Conservation (phyloP, 2,329 filamentous ascomycete genomes). For the Monosporascus sp. region DNA sequence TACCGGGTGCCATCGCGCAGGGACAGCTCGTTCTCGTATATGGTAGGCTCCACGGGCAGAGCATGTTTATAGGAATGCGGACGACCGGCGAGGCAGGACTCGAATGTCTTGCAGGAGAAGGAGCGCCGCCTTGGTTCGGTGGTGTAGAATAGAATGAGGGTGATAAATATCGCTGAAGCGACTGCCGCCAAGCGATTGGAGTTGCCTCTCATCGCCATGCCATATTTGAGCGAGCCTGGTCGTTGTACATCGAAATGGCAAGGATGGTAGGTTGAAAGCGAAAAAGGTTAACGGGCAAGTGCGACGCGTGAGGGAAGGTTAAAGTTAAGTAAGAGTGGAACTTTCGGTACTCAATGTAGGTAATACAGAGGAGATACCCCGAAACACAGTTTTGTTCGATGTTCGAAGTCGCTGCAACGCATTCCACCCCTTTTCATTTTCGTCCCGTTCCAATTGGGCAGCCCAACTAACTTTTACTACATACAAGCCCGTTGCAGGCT, state of each 20-base stretch:
- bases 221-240: slow-evolving; percentile 4
- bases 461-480: too few relatives aligned
- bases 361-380: too few relatives aligned
- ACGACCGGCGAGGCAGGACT: slow-evolving; percentile 16
- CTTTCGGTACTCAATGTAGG: too few relatives aligned
- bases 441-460: too few relatives aligned
- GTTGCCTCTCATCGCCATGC: slow-evolving; percentile 11
- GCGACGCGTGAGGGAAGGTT: too few relatives aligned
- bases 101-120: slow-evolving; percentile 23
- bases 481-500: too few relatives aligned
- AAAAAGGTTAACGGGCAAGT: too few relatives aligned
- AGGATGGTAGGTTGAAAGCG: not conserved
- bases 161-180: slow-evolving; percentile 10
- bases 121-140: slow-evolving; percentile 20
- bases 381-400: too few relatives aligned
- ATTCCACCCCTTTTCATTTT: too few relatives aligned
- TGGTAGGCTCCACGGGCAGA: slow-evolving; percentile 10
- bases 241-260: not conserved
- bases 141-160: slow-evolving; percentile 20
- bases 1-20: slow-evolving; percentile 19
- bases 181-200: slow-evolving; percentile 11
- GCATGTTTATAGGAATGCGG: slow-evolving; percentile 17
- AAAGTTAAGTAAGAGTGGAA: too few relatives aligned
- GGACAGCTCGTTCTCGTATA: slow-evolving; percentile 14
- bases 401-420: too few relatives aligned